These are phyloP conservation scores for Ligustrum vulgare DNA, from an alignment of 257 asterid genomes.

Conservation along the genomic window DNA sequence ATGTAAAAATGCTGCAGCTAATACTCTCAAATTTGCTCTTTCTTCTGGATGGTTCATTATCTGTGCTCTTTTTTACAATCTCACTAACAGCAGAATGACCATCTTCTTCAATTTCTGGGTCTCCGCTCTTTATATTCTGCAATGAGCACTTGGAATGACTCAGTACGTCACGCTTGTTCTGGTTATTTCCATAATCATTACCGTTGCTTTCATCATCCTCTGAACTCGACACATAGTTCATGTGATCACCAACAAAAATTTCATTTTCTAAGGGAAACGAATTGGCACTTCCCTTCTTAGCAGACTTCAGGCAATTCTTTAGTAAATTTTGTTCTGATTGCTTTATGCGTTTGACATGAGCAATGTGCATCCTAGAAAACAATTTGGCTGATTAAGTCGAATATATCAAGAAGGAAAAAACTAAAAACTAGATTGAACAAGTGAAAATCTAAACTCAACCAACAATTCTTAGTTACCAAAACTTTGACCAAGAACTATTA, in stretches of 20 bases:
- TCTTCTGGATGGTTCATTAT: slow-evolving; percentile 36
- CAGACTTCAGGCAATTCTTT: slow-evolving; percentile 38
- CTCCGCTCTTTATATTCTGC: slow-evolving; percentile 39
- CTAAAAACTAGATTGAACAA: background rate
- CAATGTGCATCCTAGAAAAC: slow-evolving; percentile 5
- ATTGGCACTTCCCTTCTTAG: slow-evolving; percentile 45
- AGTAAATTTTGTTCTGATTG: slow-evolving; percentile 44
- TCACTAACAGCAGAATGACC: slow-evolving; percentile 27
- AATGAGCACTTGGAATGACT: slow-evolving; percentile 28
- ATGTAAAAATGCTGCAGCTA: slow-evolving; percentile 29
- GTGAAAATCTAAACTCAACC: too few species aligned
- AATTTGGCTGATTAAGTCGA: background rate
- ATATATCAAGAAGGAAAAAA: background rate
- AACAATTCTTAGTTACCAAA: too few species aligned
- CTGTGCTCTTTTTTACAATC: slow-evolving; percentile 28
- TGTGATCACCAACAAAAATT: slow-evolving; percentile 65
- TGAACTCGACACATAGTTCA: slow-evolving; percentile 59
- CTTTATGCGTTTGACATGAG: slow-evolving; percentile 46
- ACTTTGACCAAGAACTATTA: too few species aligned
- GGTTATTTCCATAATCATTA: slow-evolving; percentile 39
- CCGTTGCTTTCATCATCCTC: slow-evolving; percentile 53
- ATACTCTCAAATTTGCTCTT: slow-evolving; percentile 47
- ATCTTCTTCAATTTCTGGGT: slow-evolving; percentile 85
- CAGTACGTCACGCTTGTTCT: slow-evolving; percentile 24
- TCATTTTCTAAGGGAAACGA: slow-evolving; percentile 47